Percentiles rank a stretch among this genome's conserved stretches.
Conservation (phyloP, 176 grass and related monocot genomes). For the Raddia guianensis region DNA sequence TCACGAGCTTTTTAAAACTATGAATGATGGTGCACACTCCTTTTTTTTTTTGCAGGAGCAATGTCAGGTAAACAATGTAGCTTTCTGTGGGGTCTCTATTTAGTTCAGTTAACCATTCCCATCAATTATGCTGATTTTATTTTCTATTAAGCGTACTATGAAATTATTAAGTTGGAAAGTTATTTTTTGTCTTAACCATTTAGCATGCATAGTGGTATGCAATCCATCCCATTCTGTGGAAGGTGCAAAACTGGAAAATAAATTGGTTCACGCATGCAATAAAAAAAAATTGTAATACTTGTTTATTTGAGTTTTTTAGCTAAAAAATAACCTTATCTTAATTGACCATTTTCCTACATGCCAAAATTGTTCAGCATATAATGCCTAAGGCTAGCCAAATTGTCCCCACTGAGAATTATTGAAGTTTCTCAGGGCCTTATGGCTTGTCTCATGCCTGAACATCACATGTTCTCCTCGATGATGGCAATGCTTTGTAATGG, state of each 20-base stretch:
- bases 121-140: conserved; percentile 5
- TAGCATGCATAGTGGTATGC: background rate
- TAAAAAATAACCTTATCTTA: background rate
- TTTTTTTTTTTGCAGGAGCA: background rate
- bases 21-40: background rate
- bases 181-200: conserved; percentile 11
- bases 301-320: conserved; percentile 3
- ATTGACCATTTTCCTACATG: conserved; percentile 28
- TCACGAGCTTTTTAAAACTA: background rate
- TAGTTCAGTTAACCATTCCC: background rate
- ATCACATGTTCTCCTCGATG: conserved; percentile 51
- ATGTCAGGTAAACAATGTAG: background rate
- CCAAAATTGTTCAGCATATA: conserved; percentile 45
- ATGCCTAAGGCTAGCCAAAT: conserved; percentile 44
- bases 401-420: conserved; percentile 54
- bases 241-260: conserved; percentile 11
- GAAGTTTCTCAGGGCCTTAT: conserved; percentile 37
- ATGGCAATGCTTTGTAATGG: conserved; percentile 39
- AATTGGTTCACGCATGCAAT: background rate
- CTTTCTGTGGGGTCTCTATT: conserved; percentile 7
- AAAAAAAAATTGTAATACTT: conserved; percentile 8
- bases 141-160: background rate
- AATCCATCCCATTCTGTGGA: conserved; percentile 14
- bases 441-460: conserved; percentile 47
- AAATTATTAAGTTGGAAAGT: background rate